Conservation (phyloP, 805 yeast genomes). For the Kockiozyma suomiensis region DNA sequence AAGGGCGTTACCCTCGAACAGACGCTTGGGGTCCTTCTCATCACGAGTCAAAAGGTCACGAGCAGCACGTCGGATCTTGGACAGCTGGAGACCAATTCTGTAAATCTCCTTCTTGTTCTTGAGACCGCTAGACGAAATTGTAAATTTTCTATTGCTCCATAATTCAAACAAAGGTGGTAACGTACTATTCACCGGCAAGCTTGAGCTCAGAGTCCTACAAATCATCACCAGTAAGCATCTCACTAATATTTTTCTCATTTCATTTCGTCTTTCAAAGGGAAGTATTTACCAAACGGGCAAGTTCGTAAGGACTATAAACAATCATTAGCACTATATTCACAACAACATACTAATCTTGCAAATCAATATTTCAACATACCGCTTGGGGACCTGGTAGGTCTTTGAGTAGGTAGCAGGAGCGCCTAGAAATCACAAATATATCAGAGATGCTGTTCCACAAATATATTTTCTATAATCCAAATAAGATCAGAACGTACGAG, state of each 20-base stretch:
- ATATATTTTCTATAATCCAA: background rate
- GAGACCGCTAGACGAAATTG: constrained; percentile 63
- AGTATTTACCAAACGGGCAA: constrained; percentile 75
- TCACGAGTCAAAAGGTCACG: constrained; percentile 99
- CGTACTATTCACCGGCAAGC: constrained; percentile 90
- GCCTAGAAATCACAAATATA: constrained; percentile 35
- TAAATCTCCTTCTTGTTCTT: constrained; percentile 99
- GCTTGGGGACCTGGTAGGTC: constrained; percentile 99
- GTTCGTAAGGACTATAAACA: constrained; percentile 75
- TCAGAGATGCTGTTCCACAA: background rate
- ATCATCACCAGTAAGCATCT: background rate
- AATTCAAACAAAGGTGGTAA: background rate
- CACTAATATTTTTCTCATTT: background rate
- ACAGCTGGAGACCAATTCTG: constrained; percentile 99
- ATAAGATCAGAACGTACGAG: constrained; percentile 29
- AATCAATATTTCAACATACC: constrained; percentile 40
- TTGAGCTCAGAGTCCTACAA: constrained; percentile 87
- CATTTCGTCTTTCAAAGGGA: background rate
- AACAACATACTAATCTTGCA: background rate
- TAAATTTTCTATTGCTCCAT: background rate
- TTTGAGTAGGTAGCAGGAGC: constrained; percentile 99
- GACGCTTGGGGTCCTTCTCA: constrained; percentile 99
- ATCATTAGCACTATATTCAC: background rate
- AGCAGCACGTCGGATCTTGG: constrained; percentile 99
- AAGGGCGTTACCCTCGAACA: constrained; percentile 99